Conservation (phyloP, 176 grass and related monocot species). For the Eragrostis nindensis region DNA sequence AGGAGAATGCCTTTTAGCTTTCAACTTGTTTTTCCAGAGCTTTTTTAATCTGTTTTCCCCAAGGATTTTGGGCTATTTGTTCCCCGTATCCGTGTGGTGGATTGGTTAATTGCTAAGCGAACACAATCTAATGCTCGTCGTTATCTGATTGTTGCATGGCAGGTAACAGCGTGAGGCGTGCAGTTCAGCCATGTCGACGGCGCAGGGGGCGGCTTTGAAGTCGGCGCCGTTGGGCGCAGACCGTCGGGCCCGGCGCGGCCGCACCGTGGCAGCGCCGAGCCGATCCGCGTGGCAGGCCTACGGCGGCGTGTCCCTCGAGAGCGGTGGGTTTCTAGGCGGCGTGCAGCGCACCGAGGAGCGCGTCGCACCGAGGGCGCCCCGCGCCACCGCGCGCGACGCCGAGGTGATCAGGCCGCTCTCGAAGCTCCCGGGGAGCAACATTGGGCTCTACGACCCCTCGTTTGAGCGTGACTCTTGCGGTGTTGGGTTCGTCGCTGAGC, state of each 20-base stretch:
- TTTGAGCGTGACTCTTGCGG: conserved; percentile 92
- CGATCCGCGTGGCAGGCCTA: conserved; percentile 48
- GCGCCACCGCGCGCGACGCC: conserved; percentile 39
- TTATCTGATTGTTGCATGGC: conserved; percentile 36
- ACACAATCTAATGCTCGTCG: conserved; percentile 34
- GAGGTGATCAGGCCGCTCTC: conserved; percentile 65
- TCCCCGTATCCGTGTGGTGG: not conserved
- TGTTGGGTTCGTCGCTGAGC: conserved; percentile 92
- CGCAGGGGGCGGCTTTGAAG: conserved; percentile 67
- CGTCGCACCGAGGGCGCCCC: conserved; percentile 44
- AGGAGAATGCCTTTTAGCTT: conserved; percentile 39
- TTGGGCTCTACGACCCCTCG: conserved; percentile 92
- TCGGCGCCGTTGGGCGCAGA: conserved; percentile 37
- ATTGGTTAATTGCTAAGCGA: conserved; percentile 9
- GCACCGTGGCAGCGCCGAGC: conserved; percentile 36
- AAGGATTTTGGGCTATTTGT: conserved; percentile 3
- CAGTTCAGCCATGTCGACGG: conserved; percentile 67
- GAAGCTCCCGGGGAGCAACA: conserved; percentile 69
- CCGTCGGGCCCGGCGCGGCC: conserved; percentile 35
- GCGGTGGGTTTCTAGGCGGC: conserved; percentile 55
- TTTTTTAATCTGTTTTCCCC: conserved; percentile 7
- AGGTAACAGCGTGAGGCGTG: conserved; percentile 34
- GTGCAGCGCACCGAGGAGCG: conserved; percentile 61
- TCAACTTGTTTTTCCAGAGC: conserved; percentile 19
- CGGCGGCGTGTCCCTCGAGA: conserved; percentile 55